Conservation (phyloP, 495 filamentous ascomycete species). For the Baudoinia panamericana region DNA sequence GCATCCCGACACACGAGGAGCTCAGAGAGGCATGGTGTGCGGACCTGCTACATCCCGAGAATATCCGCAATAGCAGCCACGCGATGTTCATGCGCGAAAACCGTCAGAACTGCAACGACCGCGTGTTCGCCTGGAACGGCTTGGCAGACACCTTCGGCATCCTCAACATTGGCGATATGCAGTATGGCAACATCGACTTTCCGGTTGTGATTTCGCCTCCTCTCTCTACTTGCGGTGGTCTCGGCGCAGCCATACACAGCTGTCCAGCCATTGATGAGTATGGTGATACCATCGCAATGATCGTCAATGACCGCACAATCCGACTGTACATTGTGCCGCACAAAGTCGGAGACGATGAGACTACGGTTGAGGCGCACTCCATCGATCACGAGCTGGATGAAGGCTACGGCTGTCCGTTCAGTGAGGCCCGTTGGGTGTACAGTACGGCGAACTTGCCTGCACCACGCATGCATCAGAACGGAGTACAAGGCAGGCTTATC, state of each 20-base stretch:
- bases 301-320: constrained; percentile 21
- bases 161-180: constrained; percentile 15
- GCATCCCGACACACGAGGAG: constrained; percentile 17
- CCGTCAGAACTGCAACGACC: constrained; percentile 12
- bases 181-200: constrained; percentile 20
- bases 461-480: constrained; percentile 9
- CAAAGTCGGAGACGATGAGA: constrained; percentile 6
- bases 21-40: constrained; percentile 21
- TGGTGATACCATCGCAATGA: constrained; percentile 21
- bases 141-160: constrained; percentile 18
- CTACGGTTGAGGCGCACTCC: constrained; percentile 19
- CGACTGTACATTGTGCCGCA: constrained; percentile 19
- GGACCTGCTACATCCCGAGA: constrained; percentile 19
- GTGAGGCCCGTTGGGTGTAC: constrained; percentile 17
- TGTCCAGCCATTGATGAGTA: constrained; percentile 19
- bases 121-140: constrained; percentile 19
- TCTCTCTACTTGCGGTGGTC: constrained; percentile 18
- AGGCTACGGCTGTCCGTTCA: constrained; percentile 19
- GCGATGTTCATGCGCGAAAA: constrained; percentile 19
- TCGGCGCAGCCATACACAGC: constrained; percentile 19
- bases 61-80: constrained; percentile 21
- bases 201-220: constrained; percentile 20
- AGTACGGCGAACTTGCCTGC: constrained; percentile 4
- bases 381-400: constrained; percentile 22
- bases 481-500: constrained; percentile 16